A percentile compares a stretch with the other conserved stretches of the same genome.
These are phyloP conservation scores for Macrotyloma uniflorum DNA, from an alignment of 306 rosid species.

Conservation along the genomic window DNA sequence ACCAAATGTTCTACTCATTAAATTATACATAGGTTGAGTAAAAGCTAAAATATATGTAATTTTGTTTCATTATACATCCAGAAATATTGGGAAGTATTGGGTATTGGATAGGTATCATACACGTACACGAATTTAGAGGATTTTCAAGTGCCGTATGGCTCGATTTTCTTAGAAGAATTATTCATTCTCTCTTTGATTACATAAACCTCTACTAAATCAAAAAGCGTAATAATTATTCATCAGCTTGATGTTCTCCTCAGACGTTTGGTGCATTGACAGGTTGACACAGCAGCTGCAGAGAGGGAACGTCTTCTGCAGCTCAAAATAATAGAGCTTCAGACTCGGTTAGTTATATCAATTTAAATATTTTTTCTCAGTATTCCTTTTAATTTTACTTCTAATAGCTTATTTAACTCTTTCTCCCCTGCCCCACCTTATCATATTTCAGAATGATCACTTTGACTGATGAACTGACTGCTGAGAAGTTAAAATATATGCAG, in stretches of 20 bases:
- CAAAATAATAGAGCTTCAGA: constrained; percentile 80
- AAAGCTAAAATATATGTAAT: too few relatives aligned
- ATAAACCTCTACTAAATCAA: not conserved
- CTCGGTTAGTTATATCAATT: constrained; percentile 55
- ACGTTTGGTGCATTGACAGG: constrained; percentile 49
- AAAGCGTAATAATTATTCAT: not conserved
- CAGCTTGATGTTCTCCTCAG: not conserved
- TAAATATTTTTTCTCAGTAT: constrained; percentile 19
- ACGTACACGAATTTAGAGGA: too few relatives aligned
- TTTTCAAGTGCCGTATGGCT: not conserved
- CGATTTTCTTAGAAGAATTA: not conserved
- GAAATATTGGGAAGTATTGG: too few relatives aligned
- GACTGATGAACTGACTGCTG: constrained; percentile 74
- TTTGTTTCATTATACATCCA: too few relatives aligned
- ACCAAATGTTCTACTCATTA: too few relatives aligned
- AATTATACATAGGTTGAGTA: too few relatives aligned
- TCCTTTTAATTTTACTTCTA: constrained; percentile 22
- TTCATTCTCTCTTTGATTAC: not conserved
- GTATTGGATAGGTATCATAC: too few relatives aligned
- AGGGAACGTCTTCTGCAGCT: constrained; percentile 70
- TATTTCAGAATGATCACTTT: constrained; percentile 71
- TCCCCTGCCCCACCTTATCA: constrained; percentile 2
- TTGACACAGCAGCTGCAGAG: constrained; percentile 68
- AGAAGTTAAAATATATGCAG: constrained; percentile 77
- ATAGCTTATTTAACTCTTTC: not conserved